Percentiles rank a stretch among this genome's conserved stretches.
These are phyloP conservation scores for Nicotiana obtusifolia DNA, from an alignment of 257 asterid species.

Conservation along the genomic window DNA sequence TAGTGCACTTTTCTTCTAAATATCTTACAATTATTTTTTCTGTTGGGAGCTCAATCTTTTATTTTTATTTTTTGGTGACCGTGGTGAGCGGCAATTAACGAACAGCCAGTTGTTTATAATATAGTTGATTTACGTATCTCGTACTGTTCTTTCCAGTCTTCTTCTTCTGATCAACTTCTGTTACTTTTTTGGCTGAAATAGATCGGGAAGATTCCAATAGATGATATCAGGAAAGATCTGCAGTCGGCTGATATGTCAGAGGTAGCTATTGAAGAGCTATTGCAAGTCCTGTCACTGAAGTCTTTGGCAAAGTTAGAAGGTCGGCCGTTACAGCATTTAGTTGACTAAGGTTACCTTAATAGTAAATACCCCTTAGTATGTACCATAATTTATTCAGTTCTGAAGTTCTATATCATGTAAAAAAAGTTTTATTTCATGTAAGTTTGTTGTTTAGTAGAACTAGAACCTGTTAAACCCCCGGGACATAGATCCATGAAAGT, in stretches of 20 bases:
- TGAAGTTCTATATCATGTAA: not conserved
- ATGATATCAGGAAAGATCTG: slow-evolving; percentile 81
- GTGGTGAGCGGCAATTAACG: not conserved
- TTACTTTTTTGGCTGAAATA: slow-evolving; percentile 21
- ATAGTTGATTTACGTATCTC: not conserved
- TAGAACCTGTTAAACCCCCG: not conserved
- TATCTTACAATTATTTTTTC: not conserved
- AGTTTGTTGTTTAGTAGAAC: not conserved
- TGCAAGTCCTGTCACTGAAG: slow-evolving; percentile 72
- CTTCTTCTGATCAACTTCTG: slow-evolving; percentile 9
- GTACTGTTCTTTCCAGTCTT: not conserved
- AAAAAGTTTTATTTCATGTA: not conserved
- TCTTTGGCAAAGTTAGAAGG: slow-evolving; percentile 89
- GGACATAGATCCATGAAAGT: not conserved
- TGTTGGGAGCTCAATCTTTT: not conserved
- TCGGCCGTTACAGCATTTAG: slow-evolving; percentile 14
- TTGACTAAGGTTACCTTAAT: not conserved
- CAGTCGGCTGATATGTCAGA: slow-evolving; percentile 74
- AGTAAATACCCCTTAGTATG: not conserved
- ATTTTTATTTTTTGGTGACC: not conserved
- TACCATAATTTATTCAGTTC: not conserved
- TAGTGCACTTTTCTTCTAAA: not conserved
- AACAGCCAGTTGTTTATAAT: not conserved
- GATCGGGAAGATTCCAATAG: slow-evolving; percentile 91
- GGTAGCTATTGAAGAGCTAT: slow-evolving; percentile 75